Conservation (phyloP, 2,329 filamentous ascomycete genomes). For the Aspergillus spinulosporus region DNA sequence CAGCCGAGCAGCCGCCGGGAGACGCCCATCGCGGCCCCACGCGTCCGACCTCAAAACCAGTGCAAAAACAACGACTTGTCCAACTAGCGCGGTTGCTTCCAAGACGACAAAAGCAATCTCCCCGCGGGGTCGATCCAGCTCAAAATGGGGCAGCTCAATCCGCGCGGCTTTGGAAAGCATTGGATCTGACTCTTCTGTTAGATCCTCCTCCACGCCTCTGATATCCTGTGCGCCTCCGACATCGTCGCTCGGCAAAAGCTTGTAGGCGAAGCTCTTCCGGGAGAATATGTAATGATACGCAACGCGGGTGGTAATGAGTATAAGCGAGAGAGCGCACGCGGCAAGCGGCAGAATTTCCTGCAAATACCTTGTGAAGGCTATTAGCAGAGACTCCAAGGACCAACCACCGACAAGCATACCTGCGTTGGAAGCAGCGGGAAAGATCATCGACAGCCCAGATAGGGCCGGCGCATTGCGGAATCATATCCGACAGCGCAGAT, state of each 20-base stretch:
- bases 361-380: constrained; percentile 61
- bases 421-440: constrained; percentile 60
- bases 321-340: constrained; percentile 68
- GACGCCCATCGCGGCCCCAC: constrained; percentile 59
- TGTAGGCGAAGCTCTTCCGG: constrained; percentile 60
- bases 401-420: constrained; percentile 38
- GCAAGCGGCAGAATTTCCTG: constrained; percentile 76
- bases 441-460: constrained; percentile 64
- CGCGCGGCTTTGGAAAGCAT: constrained; percentile 57
- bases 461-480: constrained; percentile 58
- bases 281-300: constrained; percentile 55
- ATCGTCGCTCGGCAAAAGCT: constrained; percentile 38
- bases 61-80: constrained; percentile 68
- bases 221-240: constrained; percentile 54
- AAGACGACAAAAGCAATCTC: constrained; percentile 69
- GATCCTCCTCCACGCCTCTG: constrained; percentile 47
- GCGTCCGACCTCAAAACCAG: constrained; percentile 61
- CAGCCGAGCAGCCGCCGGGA: constrained; percentile 67
- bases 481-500: constrained; percentile 43
- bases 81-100: constrained; percentile 74
- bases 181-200: constrained; percentile 55
- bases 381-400: not conserved
- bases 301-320: constrained; percentile 63
- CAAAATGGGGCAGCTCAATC: constrained; percentile 51
- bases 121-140: constrained; percentile 73